A percentile compares a stretch with the other conserved stretches of the same genome.
Evolutionary conservation across 352 stramenopile species (phyloP).

Genomic region (Phytophthora sansomeana): DNA sequence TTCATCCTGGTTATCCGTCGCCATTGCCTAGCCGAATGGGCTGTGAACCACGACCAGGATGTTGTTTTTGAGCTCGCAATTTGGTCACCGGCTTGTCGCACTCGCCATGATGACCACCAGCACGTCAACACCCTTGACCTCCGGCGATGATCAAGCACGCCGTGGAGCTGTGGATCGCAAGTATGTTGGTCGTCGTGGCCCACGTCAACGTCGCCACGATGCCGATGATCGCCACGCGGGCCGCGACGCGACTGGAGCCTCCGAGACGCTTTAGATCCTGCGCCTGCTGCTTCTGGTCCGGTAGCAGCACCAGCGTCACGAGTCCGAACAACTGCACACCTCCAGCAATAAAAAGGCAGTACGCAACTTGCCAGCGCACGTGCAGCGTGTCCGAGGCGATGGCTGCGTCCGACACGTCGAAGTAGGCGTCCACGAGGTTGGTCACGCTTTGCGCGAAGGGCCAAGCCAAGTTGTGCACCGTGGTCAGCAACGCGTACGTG

Average conservation of each 20-base stretch:
- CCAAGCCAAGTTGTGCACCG: slow-evolving; percentile 64
- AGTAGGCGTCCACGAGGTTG: slow-evolving; percentile 64
- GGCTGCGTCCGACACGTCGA: slow-evolving; percentile 63
- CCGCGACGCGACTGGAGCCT: slow-evolving; percentile 52
- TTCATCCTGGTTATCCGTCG: neutral
- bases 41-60: neutral
- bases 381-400: slow-evolving; percentile 65
- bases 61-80: neutral
- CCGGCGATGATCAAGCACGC: slow-evolving; percentile 71
- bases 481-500: slow-evolving; percentile 73
- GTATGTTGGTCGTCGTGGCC: slow-evolving; percentile 64
- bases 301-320: slow-evolving; percentile 57
- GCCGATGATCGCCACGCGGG: slow-evolving; percentile 43
- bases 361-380: slow-evolving; percentile 69
- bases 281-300: slow-evolving; percentile 67
- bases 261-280: slow-evolving; percentile 69
- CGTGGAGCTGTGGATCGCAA: slow-evolving; percentile 70
- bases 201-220: slow-evolving; percentile 54
- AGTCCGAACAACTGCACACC: slow-evolving; percentile 58
- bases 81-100: neutral
- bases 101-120: neutral
- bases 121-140: slow-evolving; percentile 51
- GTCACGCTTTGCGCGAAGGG: slow-evolving; percentile 63
- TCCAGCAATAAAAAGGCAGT: slow-evolving; percentile 59
- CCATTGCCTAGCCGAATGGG: neutral